These are phyloP conservation scores for Crithidia bombi DNA, from an alignment of 208 protist species.

Conservation along the genomic window DNA sequence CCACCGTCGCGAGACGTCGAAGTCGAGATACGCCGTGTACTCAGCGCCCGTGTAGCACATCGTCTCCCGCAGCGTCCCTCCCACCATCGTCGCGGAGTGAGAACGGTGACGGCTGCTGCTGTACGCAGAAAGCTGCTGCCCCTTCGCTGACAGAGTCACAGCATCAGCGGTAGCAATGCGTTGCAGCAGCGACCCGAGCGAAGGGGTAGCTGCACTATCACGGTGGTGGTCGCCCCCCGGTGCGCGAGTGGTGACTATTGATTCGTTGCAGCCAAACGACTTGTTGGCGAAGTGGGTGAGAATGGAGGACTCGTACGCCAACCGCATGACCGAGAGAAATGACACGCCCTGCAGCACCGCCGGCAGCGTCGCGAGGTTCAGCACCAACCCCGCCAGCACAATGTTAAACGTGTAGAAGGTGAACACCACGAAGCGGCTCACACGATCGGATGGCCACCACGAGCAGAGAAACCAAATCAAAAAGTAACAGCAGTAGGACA, in stretches of 20 bases:
- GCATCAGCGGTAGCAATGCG: too few relatives aligned
- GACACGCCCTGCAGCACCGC: slow-evolving; percentile 41
- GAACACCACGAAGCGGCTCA: slow-evolving; percentile 45
- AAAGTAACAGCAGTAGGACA: slow-evolving; percentile 58
- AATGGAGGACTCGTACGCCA: slow-evolving; percentile 65
- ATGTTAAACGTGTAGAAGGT: slow-evolving; percentile 66
- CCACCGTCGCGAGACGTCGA: slow-evolving; percentile 43
- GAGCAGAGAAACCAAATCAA: slow-evolving; percentile 54
- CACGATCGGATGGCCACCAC: slow-evolving; percentile 33
- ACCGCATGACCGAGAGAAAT: slow-evolving; percentile 48
- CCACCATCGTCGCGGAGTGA: background rate
- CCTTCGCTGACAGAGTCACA: too few relatives aligned
- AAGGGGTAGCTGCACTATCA: background rate
- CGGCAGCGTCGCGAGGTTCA: slow-evolving; percentile 67
- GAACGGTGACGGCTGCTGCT: background rate
- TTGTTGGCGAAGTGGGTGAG: slow-evolving; percentile 51
- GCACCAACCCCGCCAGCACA: slow-evolving; percentile 59
- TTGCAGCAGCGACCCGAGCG: background rate
- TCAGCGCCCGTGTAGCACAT: slow-evolving; percentile 61
- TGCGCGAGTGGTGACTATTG: background rate
- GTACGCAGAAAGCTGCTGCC: too few relatives aligned
- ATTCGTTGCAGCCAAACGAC: slow-evolving; percentile 48
- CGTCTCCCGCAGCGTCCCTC: background rate
- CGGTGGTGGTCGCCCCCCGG: background rate
- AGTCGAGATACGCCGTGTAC: slow-evolving; percentile 63